Base-by-base conservation (phyloP, 2,329 filamentous ascomycete genomes). In the Aureobasidium sp. region DNA sequence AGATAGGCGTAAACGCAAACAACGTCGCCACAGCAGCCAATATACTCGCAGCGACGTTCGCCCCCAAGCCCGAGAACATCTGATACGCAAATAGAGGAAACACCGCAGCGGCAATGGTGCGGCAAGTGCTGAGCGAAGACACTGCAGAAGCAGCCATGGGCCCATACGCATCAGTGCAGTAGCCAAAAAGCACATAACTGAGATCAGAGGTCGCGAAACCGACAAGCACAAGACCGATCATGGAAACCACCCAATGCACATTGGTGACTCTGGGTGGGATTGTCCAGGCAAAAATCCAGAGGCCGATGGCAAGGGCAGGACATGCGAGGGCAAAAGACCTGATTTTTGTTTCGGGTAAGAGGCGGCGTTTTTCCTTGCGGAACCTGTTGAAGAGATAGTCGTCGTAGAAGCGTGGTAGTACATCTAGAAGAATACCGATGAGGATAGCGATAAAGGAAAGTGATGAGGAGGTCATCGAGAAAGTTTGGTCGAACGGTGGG, bases 391-490 rank as follows among this genome's bases (percentile, higher is more conserved):
- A 67, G 7, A 75, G 65, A 8, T 69, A 68, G 27, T 68, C 64
- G 45, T 80, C 78, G 39, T 76, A 68, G 4, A 78, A 58, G 0
- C 77, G 74, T 1, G 75, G 74, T 0, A 78, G 63, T 5, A 77
- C 70, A 37, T 74, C 76, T 17, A 76, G 64, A 8, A 73, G 52
- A 0, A 76, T 71, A 2, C 78, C 78, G 0, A 89, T 74, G 87
- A 90, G 70, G 87, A 90, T 67, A 82, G 74, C 64, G 72, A 77
- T 79, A 73, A 87, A 80, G 75, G 70, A 12, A 73, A 75, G 66
- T 67, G 71, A 42, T 88, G 90, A 68, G 3, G 74, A 68, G 0
- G 72, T 67, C 2, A 65, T 60, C 2, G 69, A 65, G 64, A 78
- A 74, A 1, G 73, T 71, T 56, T 76, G 66, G 39, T 61, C 44